Percentiles rank a stretch among this genome's conserved stretches.
phyloP scores from a whole-genome alignment of 2,329 filamentous ascomycete species.

The Fusarium denticulatum region DNA sequence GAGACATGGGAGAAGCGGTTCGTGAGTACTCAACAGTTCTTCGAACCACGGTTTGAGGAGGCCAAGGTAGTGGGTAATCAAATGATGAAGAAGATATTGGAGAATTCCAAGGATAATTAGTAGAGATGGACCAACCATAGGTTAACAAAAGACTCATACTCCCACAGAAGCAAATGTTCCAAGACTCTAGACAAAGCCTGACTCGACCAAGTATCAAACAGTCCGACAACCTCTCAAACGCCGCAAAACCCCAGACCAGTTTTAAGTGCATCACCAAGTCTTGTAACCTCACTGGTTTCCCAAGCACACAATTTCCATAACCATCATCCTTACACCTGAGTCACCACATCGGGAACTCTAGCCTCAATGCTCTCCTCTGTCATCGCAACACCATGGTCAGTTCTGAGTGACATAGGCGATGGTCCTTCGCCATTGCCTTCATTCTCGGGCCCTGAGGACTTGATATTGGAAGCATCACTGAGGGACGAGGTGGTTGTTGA shows the following conservation, averaged over 20 bases:
- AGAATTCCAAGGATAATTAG: conserved; percentile 68
- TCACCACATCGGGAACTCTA: conserved; percentile 57
- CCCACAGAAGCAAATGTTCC: neutral
- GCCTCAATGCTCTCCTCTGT: conserved; percentile 65
- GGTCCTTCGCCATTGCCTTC: conserved; percentile 8
- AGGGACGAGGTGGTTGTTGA: neutral
- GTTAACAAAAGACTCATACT: neutral
- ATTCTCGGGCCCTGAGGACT: neutral
- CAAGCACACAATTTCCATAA: neutral
- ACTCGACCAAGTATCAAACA: neutral
- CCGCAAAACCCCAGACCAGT: neutral
- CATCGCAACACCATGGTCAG: conserved; percentile 63
- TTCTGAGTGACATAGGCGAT: conserved; percentile 51
- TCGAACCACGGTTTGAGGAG: conserved; percentile 87
- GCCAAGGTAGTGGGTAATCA: conserved; percentile 89
- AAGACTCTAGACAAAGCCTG: conserved; percentile 10
- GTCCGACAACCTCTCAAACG: neutral
- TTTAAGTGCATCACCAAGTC: neutral
- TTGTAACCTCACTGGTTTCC: neutral
- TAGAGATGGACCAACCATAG: neutral
- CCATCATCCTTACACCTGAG: conserved; percentile 38
- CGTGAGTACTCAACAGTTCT: conserved; percentile 88
- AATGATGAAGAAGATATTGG: conserved; percentile 96
- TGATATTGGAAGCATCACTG: neutral
- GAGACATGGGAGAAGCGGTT: conserved; percentile 93